Base-by-base conservation (phyloP, 768 basidiomycete genomes). In the Pleurotus djamor region DNA sequence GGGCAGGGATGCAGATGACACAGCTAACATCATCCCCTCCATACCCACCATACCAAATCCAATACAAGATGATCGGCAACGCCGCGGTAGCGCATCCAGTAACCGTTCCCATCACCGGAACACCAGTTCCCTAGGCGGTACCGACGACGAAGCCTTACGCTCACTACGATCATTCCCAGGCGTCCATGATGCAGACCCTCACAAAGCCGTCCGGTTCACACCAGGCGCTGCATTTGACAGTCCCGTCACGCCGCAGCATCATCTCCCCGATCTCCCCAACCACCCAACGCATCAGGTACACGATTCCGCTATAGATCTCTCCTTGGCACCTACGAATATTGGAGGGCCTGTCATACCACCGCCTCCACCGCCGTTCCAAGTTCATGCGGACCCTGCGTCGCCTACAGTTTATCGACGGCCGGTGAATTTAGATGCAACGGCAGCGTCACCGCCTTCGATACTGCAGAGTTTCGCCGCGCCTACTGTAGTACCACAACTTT, bases 151-250 rank as follows among this genome's bases (percentile, higher is more conserved):
- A 12, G 16, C 44, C 16, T 17, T 56, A 14, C 54, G 35, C 32
- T 56, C 54, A 28, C 41, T 56, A 10, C 54, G 54, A 4, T 56
- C 54, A 5, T 38, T 56, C n/a, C 54, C 54, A 61, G 75, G 71
- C 21, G 3, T 28, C 3, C 21, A 28, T 28, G 21, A 28, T 35
- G 67, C 70, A 16, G 74, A 72, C 48, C 69, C 69, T 35, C 80
- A 81, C 67, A 79, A 73, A 58, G 65, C 67, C 41, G 83, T 83
- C 6, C 80, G 73, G 59, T 85, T 83, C 69, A 76, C 81, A 5
- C 78, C 82, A 0, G 77, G 79, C 4, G 77, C 78, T 5, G 65
- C 64, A 1, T 78, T 74, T 28, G 75, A 74, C n/a, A 64, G 67
- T 43, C 60, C 51, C 45, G 59, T 34, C 66, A 52, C 61, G 47